Evolutionary conservation across 495 filamentous ascomycete species (phyloP), one percentile per base, ranked within the genome.

Genomic region (Cudoniella acicularis): DNA sequence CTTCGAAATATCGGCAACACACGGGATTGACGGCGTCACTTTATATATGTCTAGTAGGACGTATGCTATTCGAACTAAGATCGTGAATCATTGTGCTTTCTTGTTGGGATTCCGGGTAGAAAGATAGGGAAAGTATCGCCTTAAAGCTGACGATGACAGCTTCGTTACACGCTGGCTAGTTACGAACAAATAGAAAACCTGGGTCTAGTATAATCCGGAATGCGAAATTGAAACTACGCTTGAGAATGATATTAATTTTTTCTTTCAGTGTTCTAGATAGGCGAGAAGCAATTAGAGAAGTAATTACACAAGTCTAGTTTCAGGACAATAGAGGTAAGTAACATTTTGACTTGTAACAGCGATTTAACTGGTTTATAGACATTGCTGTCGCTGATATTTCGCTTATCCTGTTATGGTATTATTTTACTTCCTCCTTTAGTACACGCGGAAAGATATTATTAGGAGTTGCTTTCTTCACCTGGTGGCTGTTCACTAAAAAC

Each of bases 11-110:
- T 90, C 88, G 46, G 89, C 91, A 10, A 92, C 90, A 27, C 89
- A 90, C 59, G 84, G 88, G 69, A 79, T 94, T 47, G 91, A 96
- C 69, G 91, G 91, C 47, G 90, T 90, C 18, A 83, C 92, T 20
- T 91, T 90, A 24, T 94, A 90, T 73, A 86, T 96, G 76, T 96
- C 91, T 26, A 91, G 91, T 46, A 80, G 91, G 27, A 93, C 89
- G 11, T 89, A 90, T 23, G 90, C 89, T 11, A 93, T 94, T 73
- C 85, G 87, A 23, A 87, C 87, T 6, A 77, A 84, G 56, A 93
- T 96, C 52, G 77, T 96, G 69, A 82, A 87, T 66, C 79, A n/a
- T n/a, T 85, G 56, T 78, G 79, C 26, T 96, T 96, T 72, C 83
- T 85, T 41, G 76, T 83, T 23, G 85, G 79, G 26, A n/a, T 91